Evolutionary conservation across 1,139 yeast species (phyloP).

Genomic region (Oligophagozyma castellii): DNA sequence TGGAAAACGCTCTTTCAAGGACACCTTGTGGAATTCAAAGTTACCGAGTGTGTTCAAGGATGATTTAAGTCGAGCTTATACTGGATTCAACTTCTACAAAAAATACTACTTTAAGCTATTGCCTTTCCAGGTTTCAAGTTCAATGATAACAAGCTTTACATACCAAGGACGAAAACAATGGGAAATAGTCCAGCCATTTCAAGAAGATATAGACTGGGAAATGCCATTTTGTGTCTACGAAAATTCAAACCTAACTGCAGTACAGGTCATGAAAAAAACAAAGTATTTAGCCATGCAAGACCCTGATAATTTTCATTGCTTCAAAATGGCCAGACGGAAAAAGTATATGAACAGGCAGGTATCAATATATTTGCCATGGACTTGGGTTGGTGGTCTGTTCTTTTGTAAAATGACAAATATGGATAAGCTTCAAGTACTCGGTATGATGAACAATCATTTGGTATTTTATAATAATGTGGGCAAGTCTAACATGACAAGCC

Average conservation of each 20-base stretch:
- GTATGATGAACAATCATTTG: slow-evolving; percentile 15
- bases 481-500: slow-evolving; percentile 9
- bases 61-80: too few relatives aligned
- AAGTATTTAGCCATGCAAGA: slow-evolving; percentile 9
- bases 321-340: slow-evolving; percentile 48
- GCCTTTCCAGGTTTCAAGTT: slow-evolving; percentile 32
- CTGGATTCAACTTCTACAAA: slow-evolving; percentile 48
- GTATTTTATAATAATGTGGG: slow-evolving; percentile 2
- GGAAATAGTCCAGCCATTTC: slow-evolving; percentile 29
- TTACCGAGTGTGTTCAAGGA: too few relatives aligned
- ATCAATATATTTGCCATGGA: slow-evolving; percentile 41
- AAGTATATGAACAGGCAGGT: slow-evolving; percentile 40
- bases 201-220: slow-evolving; percentile 38
- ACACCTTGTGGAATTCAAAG: too few relatives aligned
- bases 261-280: slow-evolving; percentile 2
- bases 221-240: slow-evolving; percentile 35
- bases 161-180: slow-evolving; percentile 38
- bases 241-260: slow-evolving; percentile 1
- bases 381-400: slow-evolving; percentile 56
- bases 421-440: slow-evolving; percentile 21
- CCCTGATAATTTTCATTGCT: slow-evolving; percentile 33
- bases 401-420: slow-evolving; percentile 32
- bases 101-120: slow-evolving; percentile 33
- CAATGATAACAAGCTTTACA: slow-evolving; percentile 41
- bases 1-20: too few relatives aligned